Base-by-base conservation (phyloP, 2,329 filamentous ascomycete species). In the Tolypocladium paradoxum region DNA sequence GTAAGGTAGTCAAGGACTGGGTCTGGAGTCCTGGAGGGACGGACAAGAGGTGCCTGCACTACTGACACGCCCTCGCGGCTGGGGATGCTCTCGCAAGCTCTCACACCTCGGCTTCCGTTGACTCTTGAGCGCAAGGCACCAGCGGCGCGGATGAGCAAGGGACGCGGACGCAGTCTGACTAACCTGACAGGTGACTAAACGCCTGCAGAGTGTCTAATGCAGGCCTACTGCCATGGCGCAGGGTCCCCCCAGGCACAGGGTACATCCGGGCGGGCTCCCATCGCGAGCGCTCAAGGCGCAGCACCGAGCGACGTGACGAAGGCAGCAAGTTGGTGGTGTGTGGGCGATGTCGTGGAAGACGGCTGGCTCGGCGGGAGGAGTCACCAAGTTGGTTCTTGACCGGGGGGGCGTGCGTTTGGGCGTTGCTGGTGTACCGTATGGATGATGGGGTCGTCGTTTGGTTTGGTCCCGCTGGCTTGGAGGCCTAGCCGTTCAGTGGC, bases 181-280 rank as follows among this genome's bases (percentile, higher is more conserved):
- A 62, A 65, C 59, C 53, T 58, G 57, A 64, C 62, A 63, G 63
- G 58, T 64, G 64, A 66, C 61, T 56, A 57, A 60, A 36, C 48
- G 58, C 58, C 62, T 59, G 57, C 55, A 58, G 40, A 50, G 57
- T 57, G 59, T 62, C 62, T 60, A 60, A 63, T 63, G 60, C 62
- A 65, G 60, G 52, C 20, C 48, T 49, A 16, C 22, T 34, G 38
- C 29, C 48, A 49, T 29, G 51, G 35, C 46, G 51, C 51, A 53
- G 48, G 48, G 24, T 18, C 36, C 36, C 48, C 48, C 48, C 22
- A 12, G 34, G 34, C 29, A 6, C 16, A 53, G 20, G 38, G 24
- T 43, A 40, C 29, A 29, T 20, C 29, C 27, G 48, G 48, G 34
- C 34, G 35, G 35, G 35, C 36, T 40, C 34, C 27, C 51, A 53